Base-by-base conservation (phyloP, 805 yeast species). In the Ogataea dorogensis region DNA sequence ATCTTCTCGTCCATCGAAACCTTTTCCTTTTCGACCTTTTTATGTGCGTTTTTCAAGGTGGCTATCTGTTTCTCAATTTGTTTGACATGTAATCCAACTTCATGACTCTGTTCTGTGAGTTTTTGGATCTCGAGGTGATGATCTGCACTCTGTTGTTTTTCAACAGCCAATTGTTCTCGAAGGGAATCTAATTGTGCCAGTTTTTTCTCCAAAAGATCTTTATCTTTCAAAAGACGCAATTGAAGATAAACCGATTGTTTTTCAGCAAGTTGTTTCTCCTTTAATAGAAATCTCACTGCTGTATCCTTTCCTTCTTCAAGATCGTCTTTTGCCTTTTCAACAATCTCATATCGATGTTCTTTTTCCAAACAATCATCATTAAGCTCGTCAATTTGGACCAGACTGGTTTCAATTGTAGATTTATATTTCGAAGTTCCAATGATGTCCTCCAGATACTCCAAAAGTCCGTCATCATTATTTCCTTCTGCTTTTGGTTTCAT, bases 401-500 rank as follows among this genome's bases (percentile, higher is more conserved):
- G 63, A 17, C 78, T 69, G 17, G 73, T 72, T 51, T 86, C 96
- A 41, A 93, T 89, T 25, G 77, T 63, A 17, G 70, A 68, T 58
- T 93, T 89, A 57, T 89, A 94, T 31, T 73, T 70, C 1, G 96
- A 71, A 0, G 99, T 94, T 4, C 98, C 99, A 37, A 94, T 93
- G 31, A 93, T 91, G 65, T 94, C 98, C 56, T 93, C 99, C 42
- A 93, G 64, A 56, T 93, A 93, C 54, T 94, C 99, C 24, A 93
- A 63, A 17, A 93, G 67, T 0, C 99, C 99, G 56, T 93, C 98
- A 51, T 91, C 98, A 46, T 78, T 78, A 35, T 86, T 95, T 33
- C 70, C 76, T 53, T 93, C 97, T 0, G 97, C 98, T 54, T 91
- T 93, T 8, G 99, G 85, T 56, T 91, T 91, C 99, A 93, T 94